phyloP scores from a whole-genome alignment of 2,329 filamentous ascomycete genomes.

The Penicillium glabrum region DNA sequence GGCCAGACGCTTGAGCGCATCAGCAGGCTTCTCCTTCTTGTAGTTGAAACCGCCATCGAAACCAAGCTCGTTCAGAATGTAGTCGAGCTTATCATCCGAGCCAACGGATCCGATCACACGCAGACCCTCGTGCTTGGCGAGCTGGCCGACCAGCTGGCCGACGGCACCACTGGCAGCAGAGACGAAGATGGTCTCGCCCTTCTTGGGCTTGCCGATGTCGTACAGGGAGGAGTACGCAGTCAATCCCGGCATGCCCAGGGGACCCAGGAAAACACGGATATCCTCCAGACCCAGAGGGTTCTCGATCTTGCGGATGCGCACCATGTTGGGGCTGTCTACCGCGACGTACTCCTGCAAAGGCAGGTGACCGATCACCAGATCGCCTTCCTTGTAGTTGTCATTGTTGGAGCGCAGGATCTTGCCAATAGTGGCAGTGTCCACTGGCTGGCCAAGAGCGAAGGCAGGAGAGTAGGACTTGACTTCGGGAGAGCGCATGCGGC shows the following conservation, averaged over 20 bases:
- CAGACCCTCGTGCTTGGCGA: constrained; percentile 78
- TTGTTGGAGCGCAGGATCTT: constrained; percentile 71
- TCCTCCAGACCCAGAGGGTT: constrained; percentile 60
- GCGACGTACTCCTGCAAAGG: constrained; percentile 69
- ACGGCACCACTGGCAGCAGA: constrained; percentile 78
- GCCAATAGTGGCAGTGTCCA: constrained; percentile 64
- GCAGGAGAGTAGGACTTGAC: constrained; percentile 67
- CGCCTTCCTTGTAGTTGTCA: constrained; percentile 63
- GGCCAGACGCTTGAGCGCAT: constrained; percentile 68
- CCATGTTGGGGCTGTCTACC: constrained; percentile 50
- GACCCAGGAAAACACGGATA: constrained; percentile 65
- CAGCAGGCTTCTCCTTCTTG: constrained; percentile 72
- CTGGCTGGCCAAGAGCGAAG: constrained; percentile 62
- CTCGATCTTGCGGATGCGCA: constrained; percentile 56
- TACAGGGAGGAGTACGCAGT: constrained; percentile 75
- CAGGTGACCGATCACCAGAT: constrained; percentile 61
- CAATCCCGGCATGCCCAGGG: constrained; percentile 75
- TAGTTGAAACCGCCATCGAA: constrained; percentile 83
- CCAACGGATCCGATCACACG: constrained; percentile 79
- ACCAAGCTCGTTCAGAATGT: constrained; percentile 66
- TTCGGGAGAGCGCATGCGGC: constrained; percentile 67
- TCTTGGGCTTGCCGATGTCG: constrained; percentile 71
- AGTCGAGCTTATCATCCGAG: constrained; percentile 75
- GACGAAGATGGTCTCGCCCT: constrained; percentile 80
- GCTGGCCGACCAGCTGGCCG: constrained; percentile 77